Percentiles rank a stretch among this genome's conserved stretches.
Conservation (phyloP, 768 basidiomycete genomes). For the Hygrophoropsis aurantiaca region DNA sequence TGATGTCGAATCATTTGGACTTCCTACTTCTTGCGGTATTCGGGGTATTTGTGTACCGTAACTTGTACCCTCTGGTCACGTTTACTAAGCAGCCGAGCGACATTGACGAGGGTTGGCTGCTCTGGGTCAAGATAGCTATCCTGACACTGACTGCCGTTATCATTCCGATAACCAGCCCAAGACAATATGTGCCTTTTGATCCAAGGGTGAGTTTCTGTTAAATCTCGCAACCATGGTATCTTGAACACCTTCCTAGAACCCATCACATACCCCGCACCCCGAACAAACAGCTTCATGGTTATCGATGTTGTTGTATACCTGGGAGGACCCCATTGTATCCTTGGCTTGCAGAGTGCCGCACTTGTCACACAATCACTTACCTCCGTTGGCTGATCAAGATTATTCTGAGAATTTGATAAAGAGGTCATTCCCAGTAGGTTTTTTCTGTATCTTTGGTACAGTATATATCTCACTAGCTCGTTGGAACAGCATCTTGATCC, state of each 20-base stretch:
- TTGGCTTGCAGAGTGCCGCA: constrained; percentile 44
- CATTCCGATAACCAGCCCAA: constrained; percentile 56
- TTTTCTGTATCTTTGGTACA: not conserved
- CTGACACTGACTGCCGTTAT: constrained; percentile 44
- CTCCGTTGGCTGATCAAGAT: constrained; percentile 51
- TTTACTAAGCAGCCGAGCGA: constrained; percentile 53
- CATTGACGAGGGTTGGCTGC: constrained; percentile 40
- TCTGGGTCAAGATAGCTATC: constrained; percentile 55
- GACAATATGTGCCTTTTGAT: constrained; percentile 58
- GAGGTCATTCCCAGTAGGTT: constrained; percentile 32
- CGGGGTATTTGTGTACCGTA: constrained; percentile 53
- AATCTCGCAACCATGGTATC: not conserved
- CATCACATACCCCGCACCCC: constrained; percentile 28
- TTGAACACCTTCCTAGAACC: constrained; percentile 14
- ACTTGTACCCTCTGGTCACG: constrained; percentile 59
- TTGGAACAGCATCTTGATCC: constrained; percentile 19
- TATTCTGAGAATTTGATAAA: constrained; percentile 31
- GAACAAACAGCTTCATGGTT: constrained; percentile 42
- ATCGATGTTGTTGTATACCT: constrained; percentile 43
- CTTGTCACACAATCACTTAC: constrained; percentile 41
- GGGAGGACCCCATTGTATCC: constrained; percentile 51
- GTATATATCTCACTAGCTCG: not conserved
- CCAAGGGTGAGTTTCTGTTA: constrained; percentile 21
- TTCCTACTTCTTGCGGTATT: constrained; percentile 47
- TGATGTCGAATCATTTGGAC: constrained; percentile 46